Conservation (phyloP, 768 basidiomycete genomes). For the Panaeolus papilionaceus region DNA sequence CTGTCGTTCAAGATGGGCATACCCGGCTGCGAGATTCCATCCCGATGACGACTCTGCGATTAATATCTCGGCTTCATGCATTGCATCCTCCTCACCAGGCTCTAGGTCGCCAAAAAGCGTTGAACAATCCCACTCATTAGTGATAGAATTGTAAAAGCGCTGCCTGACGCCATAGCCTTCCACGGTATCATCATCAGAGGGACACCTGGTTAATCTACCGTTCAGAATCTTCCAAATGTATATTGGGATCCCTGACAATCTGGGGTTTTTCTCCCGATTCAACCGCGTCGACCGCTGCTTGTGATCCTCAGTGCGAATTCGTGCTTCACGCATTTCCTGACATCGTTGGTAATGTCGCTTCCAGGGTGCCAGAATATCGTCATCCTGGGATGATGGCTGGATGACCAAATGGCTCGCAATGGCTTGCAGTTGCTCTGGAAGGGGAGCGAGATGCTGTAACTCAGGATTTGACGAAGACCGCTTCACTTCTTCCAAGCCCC, state of each 20-base stretch:
- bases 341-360: neutral
- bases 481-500: neutral
- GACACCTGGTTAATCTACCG: neutral
- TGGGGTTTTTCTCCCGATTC: neutral
- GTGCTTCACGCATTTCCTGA: neutral
- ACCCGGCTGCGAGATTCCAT: neutral
- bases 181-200: neutral
- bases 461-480: neutral
- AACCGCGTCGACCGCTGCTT: neutral
- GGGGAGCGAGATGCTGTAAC: neutral
- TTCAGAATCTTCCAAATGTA: neutral
- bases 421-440: neutral
- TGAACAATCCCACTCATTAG: conserved; percentile 1
- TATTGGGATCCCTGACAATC: neutral
- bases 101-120: neutral
- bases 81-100: neutral
- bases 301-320: neutral
- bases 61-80: neutral
- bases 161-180: neutral
- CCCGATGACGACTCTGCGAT: neutral
- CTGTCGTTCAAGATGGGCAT: neutral
- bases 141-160: neutral
- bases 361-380: neutral
- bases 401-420: neutral
- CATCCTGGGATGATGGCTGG: neutral